Percentiles rank a stretch among this genome's conserved stretches.
Conservation (phyloP, 2,329 filamentous ascomycete genomes). For the Thielaviopsis ethacetica region DNA sequence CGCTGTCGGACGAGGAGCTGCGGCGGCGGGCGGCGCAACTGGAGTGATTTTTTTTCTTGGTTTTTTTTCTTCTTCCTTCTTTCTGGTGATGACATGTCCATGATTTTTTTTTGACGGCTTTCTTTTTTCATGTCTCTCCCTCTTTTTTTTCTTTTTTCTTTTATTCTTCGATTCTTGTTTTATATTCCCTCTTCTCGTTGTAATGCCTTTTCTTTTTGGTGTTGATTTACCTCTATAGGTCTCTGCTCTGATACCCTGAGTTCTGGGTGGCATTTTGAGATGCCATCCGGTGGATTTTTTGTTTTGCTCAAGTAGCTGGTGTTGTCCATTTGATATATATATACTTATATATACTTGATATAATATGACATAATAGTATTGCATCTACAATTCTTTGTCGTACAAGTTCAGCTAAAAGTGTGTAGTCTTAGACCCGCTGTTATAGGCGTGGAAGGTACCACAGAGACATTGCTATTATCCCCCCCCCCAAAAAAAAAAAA, state of each 20-base stretch:
- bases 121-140: neutral
- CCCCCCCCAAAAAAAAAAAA: too few species aligned
- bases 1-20: constrained; percentile 62
- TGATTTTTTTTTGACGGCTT: too few species aligned
- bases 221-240: neutral
- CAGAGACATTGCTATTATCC: too few species aligned
- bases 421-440: too few species aligned
- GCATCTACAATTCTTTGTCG: neutral
- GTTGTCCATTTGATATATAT: too few species aligned
- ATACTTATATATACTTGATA: too few species aligned
- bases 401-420: neutral
- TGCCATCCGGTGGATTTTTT: neutral
- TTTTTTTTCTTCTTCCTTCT: constrained; percentile 1
- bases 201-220: neutral
- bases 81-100: too few species aligned
- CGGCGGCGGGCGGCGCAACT: constrained; percentile 33
- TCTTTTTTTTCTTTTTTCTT: neutral
- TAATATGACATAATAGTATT: neutral
- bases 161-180: neutral
- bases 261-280: neutral
- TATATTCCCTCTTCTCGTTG: neutral
- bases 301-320: neutral
- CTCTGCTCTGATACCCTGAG: neutral
- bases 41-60: constrained; percentile 21
- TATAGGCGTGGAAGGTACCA: too few species aligned